Conservation (phyloP, 257 asterid genomes). For the Jacaranda mimosifolia region DNA sequence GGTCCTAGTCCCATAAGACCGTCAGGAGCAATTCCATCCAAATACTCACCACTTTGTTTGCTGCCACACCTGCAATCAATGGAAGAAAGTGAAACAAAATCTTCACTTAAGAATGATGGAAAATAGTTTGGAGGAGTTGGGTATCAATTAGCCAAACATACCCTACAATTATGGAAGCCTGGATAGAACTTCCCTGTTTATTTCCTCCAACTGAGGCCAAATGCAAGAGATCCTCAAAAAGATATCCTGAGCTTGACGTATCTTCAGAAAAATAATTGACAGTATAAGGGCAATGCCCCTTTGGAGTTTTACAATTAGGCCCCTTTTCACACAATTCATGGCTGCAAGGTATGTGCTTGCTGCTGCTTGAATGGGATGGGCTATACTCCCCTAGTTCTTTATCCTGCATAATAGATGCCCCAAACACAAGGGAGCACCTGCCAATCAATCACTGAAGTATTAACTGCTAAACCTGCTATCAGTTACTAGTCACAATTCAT, state of each 20-base stretch:
- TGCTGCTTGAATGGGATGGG: slow-evolving; percentile 74
- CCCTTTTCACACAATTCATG: slow-evolving; percentile 66
- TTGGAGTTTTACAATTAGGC: slow-evolving; percentile 59
- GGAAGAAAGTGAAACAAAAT: background rate
- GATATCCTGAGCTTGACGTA: slow-evolving; percentile 82
- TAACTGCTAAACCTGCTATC: slow-evolving; percentile 64
- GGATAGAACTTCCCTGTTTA: slow-evolving; percentile 49
- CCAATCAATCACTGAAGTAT: slow-evolving; percentile 76
- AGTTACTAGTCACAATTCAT: slow-evolving; percentile 32
- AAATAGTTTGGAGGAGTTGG: slow-evolving; percentile 9
- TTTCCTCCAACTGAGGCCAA: slow-evolving; percentile 55
- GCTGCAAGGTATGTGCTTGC: slow-evolving; percentile 73
- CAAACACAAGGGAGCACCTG: slow-evolving; percentile 83
- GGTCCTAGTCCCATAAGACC: slow-evolving; percentile 90
- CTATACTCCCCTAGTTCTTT: slow-evolving; percentile 73
- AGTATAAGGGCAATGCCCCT: slow-evolving; percentile 73
- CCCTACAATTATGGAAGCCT: slow-evolving; percentile 73
- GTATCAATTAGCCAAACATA: slow-evolving; percentile 33
- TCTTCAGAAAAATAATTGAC: slow-evolving; percentile 58
- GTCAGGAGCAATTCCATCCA: slow-evolving; percentile 85
- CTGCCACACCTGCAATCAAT: slow-evolving; percentile 77
- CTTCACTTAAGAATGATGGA: background rate
- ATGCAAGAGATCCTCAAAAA: slow-evolving; percentile 76
- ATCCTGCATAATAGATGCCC: slow-evolving; percentile 91
- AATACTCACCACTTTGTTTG: slow-evolving; percentile 76